Conservation (phyloP, 805 yeast genomes). For the Lipomyces kockii region DNA sequence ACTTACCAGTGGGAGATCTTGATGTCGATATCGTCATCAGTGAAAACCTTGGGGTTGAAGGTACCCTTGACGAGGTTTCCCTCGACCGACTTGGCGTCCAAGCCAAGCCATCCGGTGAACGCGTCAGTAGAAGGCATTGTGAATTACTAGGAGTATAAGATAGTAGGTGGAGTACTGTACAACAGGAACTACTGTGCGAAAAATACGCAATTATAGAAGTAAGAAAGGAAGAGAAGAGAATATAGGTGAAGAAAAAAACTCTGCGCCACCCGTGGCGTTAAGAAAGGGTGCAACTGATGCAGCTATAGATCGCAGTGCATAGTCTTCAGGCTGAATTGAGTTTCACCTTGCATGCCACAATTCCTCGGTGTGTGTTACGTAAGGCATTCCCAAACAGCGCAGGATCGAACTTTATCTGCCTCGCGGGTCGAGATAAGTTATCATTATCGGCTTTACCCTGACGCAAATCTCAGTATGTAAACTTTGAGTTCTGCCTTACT, state of each 20-base stretch:
- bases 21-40: constrained; percentile 37
- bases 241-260: not conserved
- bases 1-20: constrained; percentile 35
- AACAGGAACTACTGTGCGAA: not conserved
- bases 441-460: too few species aligned
- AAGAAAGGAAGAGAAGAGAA: not conserved
- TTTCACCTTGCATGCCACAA: too few species aligned
- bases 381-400: too few species aligned
- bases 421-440: too few species aligned
- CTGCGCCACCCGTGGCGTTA: too few species aligned
- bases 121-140: constrained; percentile 33
- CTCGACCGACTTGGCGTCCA: constrained; percentile 35
- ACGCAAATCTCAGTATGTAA: too few species aligned
- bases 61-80: constrained; percentile 35
- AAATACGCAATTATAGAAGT: not conserved
- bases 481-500: too few species aligned
- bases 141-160: not conserved
- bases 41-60: constrained; percentile 34
- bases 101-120: constrained; percentile 35
- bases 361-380: too few species aligned
- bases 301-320: too few species aligned
- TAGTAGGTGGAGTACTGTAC: not conserved
- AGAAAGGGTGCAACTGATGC: too few species aligned
- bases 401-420: too few species aligned
- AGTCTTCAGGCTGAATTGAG: too few species aligned